Evolutionary conservation across 1,284 basidiomycete species (phyloP).

Genomic region (Takashimella tepidaria): DNA sequence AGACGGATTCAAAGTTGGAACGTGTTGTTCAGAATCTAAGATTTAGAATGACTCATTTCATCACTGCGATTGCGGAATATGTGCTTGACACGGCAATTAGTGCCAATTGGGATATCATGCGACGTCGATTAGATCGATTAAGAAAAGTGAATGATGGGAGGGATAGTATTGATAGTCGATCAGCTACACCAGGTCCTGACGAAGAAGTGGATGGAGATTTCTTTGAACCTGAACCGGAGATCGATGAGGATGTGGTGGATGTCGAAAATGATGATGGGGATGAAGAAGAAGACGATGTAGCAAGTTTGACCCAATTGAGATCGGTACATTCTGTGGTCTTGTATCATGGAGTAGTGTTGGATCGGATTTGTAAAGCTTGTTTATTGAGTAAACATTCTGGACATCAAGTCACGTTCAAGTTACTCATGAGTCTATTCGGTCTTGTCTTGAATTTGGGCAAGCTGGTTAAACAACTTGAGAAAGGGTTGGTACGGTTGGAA

Average conservation of each 20-base stretch:
- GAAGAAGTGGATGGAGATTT: slow-evolving; percentile 19
- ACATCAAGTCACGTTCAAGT: slow-evolving; percentile 59
- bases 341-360: slow-evolving; percentile 64
- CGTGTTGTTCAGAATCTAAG: slow-evolving; percentile 61
- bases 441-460: slow-evolving; percentile 66
- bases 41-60: slow-evolving; percentile 65
- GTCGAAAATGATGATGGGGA: slow-evolving; percentile 31
- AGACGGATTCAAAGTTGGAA: slow-evolving; percentile 54
- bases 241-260: slow-evolving; percentile 10
- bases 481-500: slow-evolving; percentile 57
- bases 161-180: slow-evolving; percentile 13
- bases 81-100: slow-evolving; percentile 71
- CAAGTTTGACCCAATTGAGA: slow-evolving; percentile 28
- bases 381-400: slow-evolving; percentile 59
- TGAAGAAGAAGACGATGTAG: slow-evolving; percentile 30
- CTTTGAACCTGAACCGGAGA: slow-evolving; percentile 8
- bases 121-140: slow-evolving; percentile 47
- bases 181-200: slow-evolving; percentile 18
- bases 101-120: slow-evolving; percentile 65
- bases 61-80: slow-evolving; percentile 61
- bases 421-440: slow-evolving; percentile 62
- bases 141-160: no score
- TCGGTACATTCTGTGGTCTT: slow-evolving; percentile 70
- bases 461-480: slow-evolving; percentile 59
- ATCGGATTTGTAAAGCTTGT: slow-evolving; percentile 71